Evolutionary conservation across 495 filamentous ascomycete genomes (phyloP).

Genomic region (Podospora pseudoanserina): DNA sequence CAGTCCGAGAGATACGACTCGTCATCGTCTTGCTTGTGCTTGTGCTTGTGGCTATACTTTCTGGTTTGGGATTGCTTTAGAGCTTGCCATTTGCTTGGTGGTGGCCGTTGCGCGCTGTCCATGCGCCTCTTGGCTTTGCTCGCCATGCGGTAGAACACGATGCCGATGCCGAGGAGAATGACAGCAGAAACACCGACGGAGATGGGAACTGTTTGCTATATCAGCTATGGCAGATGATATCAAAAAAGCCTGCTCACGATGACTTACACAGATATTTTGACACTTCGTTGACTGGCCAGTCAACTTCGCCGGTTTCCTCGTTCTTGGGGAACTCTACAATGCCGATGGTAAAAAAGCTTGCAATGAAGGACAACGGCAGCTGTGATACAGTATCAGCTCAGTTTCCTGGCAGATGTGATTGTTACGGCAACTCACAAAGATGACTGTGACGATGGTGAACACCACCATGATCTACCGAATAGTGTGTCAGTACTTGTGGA

Average conservation of each 20-base stretch:
- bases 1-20: slow-evolving; percentile 5
- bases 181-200: slow-evolving; percentile 19
- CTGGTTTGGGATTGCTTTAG: not conserved
- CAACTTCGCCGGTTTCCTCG: slow-evolving; percentile 7
- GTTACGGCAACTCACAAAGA: slow-evolving; percentile 15
- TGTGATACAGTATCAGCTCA: not conserved
- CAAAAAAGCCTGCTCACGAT: too few species aligned
- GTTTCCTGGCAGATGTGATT: too few species aligned
- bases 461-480: slow-evolving; percentile 20
- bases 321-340: slow-evolving; percentile 16
- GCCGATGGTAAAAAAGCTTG: slow-evolving; percentile 18
- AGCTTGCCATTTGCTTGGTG: not conserved
- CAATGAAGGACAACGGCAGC: slow-evolving; percentile 24
- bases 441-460: slow-evolving; percentile 22
- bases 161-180: slow-evolving; percentile 15
- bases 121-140: not conserved
- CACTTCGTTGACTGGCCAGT: slow-evolving; percentile 11
- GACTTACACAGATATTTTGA: slow-evolving; percentile 16
- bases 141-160: slow-evolving; percentile 10
- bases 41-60: not conserved
- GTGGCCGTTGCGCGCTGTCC: not conserved
- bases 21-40: not conserved
- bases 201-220: not conserved
- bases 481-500: not conserved
- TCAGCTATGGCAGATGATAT: not conserved